phyloP scores from a whole-genome alignment of 768 basidiomycete genomes.

The Botryobasidium botryosum region DNA sequence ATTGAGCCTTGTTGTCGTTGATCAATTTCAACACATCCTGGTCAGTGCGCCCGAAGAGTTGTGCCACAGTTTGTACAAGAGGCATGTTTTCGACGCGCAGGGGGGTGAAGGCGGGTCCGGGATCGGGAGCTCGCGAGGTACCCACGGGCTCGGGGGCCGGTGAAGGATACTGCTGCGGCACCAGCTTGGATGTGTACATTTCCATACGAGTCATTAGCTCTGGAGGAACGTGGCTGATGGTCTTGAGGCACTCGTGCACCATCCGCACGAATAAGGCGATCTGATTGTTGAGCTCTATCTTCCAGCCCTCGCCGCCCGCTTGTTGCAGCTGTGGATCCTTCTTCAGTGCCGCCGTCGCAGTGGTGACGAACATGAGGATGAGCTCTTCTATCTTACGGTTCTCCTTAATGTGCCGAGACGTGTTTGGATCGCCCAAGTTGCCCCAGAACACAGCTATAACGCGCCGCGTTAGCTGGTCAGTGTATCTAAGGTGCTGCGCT shows the following conservation, averaged over 20 bases:
- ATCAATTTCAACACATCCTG: constrained; percentile 43
- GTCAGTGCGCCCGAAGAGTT: constrained; percentile 58
- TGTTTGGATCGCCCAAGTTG: constrained; percentile 69
- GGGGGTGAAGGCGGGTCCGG: neutral
- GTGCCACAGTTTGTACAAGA: constrained; percentile 49
- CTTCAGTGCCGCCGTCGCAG: constrained; percentile 71
- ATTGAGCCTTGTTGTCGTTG: too few species aligned
- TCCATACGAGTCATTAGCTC: constrained; percentile 74
- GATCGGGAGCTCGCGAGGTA: neutral
- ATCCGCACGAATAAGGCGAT: constrained; percentile 79
- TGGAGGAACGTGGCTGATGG: constrained; percentile 58
- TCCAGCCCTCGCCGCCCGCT: constrained; percentile 80
- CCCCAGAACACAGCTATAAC: constrained; percentile 89
- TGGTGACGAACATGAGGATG: constrained; percentile 88
- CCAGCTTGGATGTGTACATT: constrained; percentile 65
- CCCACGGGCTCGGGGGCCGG: constrained; percentile 14
- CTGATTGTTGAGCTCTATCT: constrained; percentile 80
- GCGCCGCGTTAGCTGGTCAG: constrained; percentile 74
- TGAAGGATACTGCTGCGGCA: constrained; percentile 43
- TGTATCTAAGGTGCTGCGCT: constrained; percentile 38
- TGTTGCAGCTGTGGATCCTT: constrained; percentile 70
- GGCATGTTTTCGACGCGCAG: constrained; percentile 56
- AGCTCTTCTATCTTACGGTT: constrained; percentile 95
- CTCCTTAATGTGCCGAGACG: constrained; percentile 84
- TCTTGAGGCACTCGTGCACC: constrained; percentile 60